A percentile compares a stretch with the other conserved stretches of the same genome.
Conservation (phyloP, 345 rosid species). For the Conringia planisiliqua region DNA sequence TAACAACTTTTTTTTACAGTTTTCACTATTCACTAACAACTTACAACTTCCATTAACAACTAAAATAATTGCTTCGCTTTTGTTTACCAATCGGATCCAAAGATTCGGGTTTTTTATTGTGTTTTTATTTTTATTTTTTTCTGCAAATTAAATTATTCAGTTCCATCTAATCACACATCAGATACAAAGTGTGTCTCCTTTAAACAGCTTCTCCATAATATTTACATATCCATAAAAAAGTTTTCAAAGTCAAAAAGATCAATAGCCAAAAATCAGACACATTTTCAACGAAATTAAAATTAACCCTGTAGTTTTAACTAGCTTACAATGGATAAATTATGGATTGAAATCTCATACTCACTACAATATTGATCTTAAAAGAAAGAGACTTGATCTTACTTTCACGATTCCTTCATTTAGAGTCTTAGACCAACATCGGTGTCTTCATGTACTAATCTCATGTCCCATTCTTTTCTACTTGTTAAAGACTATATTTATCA, state of each 20-base stretch:
- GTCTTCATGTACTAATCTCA: slow-evolving; percentile 23
- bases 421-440: slow-evolving; percentile 26
- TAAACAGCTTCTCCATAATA: not conserved
- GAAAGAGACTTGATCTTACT: not conserved
- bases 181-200: slow-evolving; percentile 9
- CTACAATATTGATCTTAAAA: not conserved
- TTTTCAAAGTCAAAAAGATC: not conserved
- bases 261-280: not conserved
- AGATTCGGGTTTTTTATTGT: not conserved
- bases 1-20: too few species aligned
- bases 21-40: too few species aligned
- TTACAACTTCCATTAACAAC: too few species aligned
- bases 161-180: slow-evolving; percentile 7
- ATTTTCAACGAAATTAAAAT: not conserved
- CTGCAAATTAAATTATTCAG: not conserved
- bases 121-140: too few species aligned
- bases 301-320: not conserved
- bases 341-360: not conserved
- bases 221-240: not conserved
- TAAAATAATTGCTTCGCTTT: too few species aligned
- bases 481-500: slow-evolving; percentile 6
- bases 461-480: not conserved
- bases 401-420: slow-evolving; percentile 14
- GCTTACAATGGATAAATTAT: not conserved
- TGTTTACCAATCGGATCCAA: too few species aligned